Evolutionary conservation across 768 basidiomycete genomes (phyloP), one percentile per base, ranked within the genome.

Genomic region (Cystoderma amianthinum): DNA sequence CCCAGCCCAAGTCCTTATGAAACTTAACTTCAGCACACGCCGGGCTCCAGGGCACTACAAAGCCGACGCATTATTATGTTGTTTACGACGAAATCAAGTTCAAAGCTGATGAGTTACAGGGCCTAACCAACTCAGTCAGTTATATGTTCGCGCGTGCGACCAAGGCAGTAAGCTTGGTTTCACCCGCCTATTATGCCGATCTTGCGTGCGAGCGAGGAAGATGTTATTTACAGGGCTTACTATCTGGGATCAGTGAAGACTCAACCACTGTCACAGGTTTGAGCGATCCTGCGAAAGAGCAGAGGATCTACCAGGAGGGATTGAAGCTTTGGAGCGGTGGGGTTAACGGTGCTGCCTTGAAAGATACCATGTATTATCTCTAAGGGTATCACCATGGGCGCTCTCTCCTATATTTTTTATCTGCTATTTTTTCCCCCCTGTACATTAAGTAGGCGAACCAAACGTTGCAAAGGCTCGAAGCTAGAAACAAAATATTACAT

Each of bases 101-200:
- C 46, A 65, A 60, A 4, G 78, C 86, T 0, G 86, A 93, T 56
- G 67, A 72, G 10, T 60, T 91, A 3, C 89, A 93, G 56, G 61
- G 65, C 22, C 69, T 87, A 36, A 82, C 85, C 15, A 82, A 90
- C 56, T 59, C 74, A 10, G 68, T 81, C 44, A 79, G 80, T 58
- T 90, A 89, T 58, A 71, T 85, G 56, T 94, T 87, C 50, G 85
- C 84, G 4, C 81, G 90, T 12, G 88, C 90, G 2, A 93, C 91
- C 2, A 85, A 88, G 50, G 84, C 88, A 0, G 91, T 93, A 38
- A 87, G 85, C 53, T 69, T 91, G 16, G 74, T 80, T 9, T 86
- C 88, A 0, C 82, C 88, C 0, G 87, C 87, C 0, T 88, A 88
- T 56, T 89, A 88, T 48, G 83, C 85, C 10, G 86, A 90, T 57